Base-by-base conservation (phyloP, 805 yeast species). In the Pichia rugopelliculosa region DNA sequence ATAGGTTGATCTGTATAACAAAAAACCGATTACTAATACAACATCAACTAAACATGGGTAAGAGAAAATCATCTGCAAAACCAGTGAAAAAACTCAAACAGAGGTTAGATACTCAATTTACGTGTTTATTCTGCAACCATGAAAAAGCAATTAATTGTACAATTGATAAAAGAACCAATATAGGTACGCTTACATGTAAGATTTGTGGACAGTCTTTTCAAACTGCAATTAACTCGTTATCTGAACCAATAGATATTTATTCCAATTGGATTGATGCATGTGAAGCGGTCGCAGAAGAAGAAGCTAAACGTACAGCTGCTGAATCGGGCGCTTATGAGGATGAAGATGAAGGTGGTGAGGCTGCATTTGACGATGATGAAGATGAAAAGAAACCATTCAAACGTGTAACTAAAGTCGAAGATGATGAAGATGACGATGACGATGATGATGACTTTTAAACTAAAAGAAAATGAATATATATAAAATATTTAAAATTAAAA, bases 211-310 rank as follows among this genome's bases (percentile, higher is more conserved):
- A 90, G 65, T 76, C 79, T 36, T 91, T 93, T 71, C 97, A 90
- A 64, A 79, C 95, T 4, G 80, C 89, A 41, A 87, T 90, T 56
- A 87, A 87, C 64, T 78, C 87, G 4, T 70, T 84, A 44, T 80
- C 88, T 15, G 96, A 87, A 49, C 96, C 99, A 0, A 89, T 91
- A 38, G 99, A 91, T 67, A 85, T 91, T 15, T 91, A 91, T 62
- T 84, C 95, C 42, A 98, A 91, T 64, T 91, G 99, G 99, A 88
- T 88, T 45, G 99, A 91, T 71, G 98, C 98, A 1, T 86, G 91
- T 67, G 95, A 85, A 59, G 88, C 86, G 30, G 84, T 86, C 45
- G 93, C 91, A 0, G 87, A 84, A 55, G 87, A 83, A 69, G 62
- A 58, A 41, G 57, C 52, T 9, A 54, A 55, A 40, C 39, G 36